phyloP scores from a whole-genome alignment of 179 eudicot genomes.

The Vitellaria paradoxa region DNA sequence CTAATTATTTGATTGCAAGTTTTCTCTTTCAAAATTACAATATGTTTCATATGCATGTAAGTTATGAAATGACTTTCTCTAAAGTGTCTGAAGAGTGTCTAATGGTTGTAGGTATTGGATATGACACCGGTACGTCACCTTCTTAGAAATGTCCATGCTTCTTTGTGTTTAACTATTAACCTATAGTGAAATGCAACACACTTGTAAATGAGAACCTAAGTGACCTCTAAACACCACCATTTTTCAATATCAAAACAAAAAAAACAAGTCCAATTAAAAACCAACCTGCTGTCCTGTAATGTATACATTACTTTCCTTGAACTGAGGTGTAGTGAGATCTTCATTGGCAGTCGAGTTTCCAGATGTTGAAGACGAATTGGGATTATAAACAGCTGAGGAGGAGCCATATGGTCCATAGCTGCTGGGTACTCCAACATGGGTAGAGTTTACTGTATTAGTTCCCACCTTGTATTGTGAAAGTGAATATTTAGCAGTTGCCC shows the following conservation, averaged over 20 bases:
- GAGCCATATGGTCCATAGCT: constrained; percentile 67
- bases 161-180: no score
- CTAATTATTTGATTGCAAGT: no score
- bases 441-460: constrained; percentile 48
- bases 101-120: no score
- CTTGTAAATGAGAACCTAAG: neutral
- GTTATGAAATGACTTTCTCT: no score
- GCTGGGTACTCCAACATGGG: constrained; percentile 48
- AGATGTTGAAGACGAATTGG: constrained; percentile 41
- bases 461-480: constrained; percentile 75
- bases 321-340: constrained; percentile 59
- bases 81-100: no score
- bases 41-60: no score
- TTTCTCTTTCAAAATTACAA: no score
- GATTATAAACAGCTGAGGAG: constrained; percentile 45
- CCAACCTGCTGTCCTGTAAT: constrained; percentile 78
- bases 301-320: constrained; percentile 69
- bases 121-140: no score
- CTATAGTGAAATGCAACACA: neutral
- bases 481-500: constrained; percentile 55
- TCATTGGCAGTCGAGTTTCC: constrained; percentile 64
- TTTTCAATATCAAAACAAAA: constrained; percentile 7
- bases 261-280: neutral
- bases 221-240: neutral
- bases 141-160: no score